A percentile compares a stretch with the other conserved stretches of the same genome.
Evolutionary conservation across 768 basidiomycete genomes (phyloP).

Genomic region (Pisolithus tinctorius): DNA sequence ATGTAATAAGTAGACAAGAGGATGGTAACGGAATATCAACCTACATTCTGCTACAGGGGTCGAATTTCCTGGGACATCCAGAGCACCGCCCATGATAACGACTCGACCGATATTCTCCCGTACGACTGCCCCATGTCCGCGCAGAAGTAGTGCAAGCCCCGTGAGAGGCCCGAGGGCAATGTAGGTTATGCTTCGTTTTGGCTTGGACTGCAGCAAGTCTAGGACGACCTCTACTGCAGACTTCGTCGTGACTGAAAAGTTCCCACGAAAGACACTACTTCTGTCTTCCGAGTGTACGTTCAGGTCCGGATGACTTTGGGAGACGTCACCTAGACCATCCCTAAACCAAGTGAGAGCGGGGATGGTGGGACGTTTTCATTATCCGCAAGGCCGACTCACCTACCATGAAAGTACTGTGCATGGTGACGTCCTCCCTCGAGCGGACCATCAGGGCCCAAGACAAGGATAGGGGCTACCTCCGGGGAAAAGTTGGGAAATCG

Average conservation of each 20-base stretch:
- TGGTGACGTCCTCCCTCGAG: slow-evolving; percentile 64
- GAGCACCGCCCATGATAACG: slow-evolving; percentile 87
- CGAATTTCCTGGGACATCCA: slow-evolving; percentile 89
- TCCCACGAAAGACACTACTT: slow-evolving; percentile 27
- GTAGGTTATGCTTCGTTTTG: slow-evolving; percentile 56
- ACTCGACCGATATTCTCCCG: slow-evolving; percentile 61
- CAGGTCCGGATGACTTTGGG: slow-evolving; percentile 60
- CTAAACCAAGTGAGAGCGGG: slow-evolving; percentile 28
- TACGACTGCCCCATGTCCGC: slow-evolving; percentile 46
- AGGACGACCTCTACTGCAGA: slow-evolving; percentile 49
- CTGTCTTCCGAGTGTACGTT: slow-evolving; percentile 20
- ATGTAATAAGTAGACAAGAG: not conserved
- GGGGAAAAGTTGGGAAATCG: slow-evolving; percentile 61
- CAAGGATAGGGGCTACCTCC: slow-evolving; percentile 51
- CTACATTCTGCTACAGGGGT: slow-evolving; percentile 78
- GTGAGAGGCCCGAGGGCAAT: slow-evolving; percentile 74
- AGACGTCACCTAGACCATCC: slow-evolving; percentile 63
- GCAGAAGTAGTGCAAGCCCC: slow-evolving; percentile 65
- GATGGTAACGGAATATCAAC: slow-evolving; percentile 14
- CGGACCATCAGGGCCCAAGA: slow-evolving; percentile 57
- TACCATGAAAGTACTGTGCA: slow-evolving; percentile 84
- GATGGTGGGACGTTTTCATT: not conserved
- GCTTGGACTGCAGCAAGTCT: slow-evolving; percentile 45
- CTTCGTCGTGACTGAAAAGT: slow-evolving; percentile 40
- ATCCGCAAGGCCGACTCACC: slow-evolving; percentile 30